Conservation (phyloP, 768 basidiomycete genomes). For the Cystobasidium ongulense region DNA sequence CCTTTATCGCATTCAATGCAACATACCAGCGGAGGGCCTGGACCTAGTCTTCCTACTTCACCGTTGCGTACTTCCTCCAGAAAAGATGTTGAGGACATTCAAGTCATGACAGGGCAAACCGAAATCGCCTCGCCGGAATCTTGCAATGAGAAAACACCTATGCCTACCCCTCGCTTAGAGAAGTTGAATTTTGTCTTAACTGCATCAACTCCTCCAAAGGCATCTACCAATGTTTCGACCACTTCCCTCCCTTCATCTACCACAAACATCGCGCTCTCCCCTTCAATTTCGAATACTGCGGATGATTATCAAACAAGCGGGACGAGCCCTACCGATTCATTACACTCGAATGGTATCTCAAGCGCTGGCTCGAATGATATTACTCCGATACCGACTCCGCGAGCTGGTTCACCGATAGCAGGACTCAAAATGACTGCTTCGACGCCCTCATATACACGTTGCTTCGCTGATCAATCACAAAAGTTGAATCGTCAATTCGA, state of each 20-base stretch:
- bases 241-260: background rate
- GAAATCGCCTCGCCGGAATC: background rate
- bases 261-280: background rate
- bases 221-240: background rate
- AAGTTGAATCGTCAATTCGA: background rate
- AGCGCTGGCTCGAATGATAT: background rate
- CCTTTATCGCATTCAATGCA: background rate
- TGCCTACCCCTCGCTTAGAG: background rate
- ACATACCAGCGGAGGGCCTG: background rate
- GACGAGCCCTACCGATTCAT: background rate
- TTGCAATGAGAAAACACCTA: background rate
- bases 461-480: background rate
- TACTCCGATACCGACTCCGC: conserved; percentile 5
- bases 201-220: background rate
- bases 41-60: background rate
- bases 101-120: no score
- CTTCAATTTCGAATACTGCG: background rate
- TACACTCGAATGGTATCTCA: background rate
- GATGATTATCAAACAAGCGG: background rate
- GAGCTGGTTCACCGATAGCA: background rate
- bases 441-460: background rate
- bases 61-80: background rate
- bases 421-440: background rate
- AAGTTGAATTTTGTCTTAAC: background rate
- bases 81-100: background rate